These are phyloP conservation scores for Alternaria viburni DNA, from an alignment of 2,329 filamentous ascomycete genomes.

Conservation along the genomic window DNA sequence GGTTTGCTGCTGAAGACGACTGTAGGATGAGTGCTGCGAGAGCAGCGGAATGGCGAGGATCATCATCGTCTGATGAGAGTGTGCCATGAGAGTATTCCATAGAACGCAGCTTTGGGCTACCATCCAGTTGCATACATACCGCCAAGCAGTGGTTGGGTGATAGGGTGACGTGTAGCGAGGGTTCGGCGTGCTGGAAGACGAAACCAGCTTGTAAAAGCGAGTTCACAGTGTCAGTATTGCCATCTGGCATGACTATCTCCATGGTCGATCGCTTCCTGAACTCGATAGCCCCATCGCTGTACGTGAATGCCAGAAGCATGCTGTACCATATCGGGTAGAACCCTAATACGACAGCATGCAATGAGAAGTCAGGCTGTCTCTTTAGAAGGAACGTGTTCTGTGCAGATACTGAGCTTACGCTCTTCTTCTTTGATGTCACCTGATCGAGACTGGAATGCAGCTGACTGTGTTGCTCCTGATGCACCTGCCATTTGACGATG, in stretches of 20 bases:
- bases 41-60: conserved; percentile 46
- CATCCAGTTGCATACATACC: conserved; percentile 53
- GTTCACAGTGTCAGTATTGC: conserved; percentile 69
- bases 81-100: conserved; percentile 51
- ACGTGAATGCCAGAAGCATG: conserved; percentile 73
- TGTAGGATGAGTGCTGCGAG: conserved; percentile 51
- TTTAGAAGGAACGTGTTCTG: conserved; percentile 49
- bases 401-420: conserved; percentile 45
- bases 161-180: conserved; percentile 58
- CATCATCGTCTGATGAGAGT: conserved; percentile 37
- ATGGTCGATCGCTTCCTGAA: conserved; percentile 79
- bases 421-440: conserved; percentile 69
- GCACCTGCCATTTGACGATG: conserved; percentile 81
- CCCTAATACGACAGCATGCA: conserved; percentile 74
- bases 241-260: conserved; percentile 69
- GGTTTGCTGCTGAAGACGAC: conserved; percentile 51
- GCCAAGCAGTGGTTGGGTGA: conserved; percentile 58
- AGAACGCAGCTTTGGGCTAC: conserved; percentile 49
- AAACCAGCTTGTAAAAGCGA: conserved; percentile 81
- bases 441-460: conserved; percentile 81
- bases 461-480: conserved; percentile 64
- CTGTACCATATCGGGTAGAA: conserved; percentile 73
- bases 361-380: conserved; percentile 69
- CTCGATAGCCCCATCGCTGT: conserved; percentile 81
- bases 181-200: conserved; percentile 68